These are phyloP conservation scores for Penicillium cosmopolitanum DNA, from an alignment of 495 filamentous ascomycete genomes.

Conservation along the genomic window DNA sequence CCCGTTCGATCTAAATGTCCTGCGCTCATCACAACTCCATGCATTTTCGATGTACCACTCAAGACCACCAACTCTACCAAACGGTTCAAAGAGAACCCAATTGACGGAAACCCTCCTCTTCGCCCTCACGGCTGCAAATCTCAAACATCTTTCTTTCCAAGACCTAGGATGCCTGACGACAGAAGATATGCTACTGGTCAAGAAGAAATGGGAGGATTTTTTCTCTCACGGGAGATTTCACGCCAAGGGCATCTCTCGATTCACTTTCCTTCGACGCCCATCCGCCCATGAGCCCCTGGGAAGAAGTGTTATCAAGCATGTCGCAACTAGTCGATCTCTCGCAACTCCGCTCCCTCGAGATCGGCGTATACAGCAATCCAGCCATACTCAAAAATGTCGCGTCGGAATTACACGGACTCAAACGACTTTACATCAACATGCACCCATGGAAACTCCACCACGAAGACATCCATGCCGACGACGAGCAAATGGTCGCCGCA, in stretches of 20 bases:
- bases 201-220: not conserved
- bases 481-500: slow-evolving; percentile 1
- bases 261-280: slow-evolving; percentile 7
- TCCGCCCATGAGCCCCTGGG: slow-evolving; percentile 1
- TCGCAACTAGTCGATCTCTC: slow-evolving; percentile 2
- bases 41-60: slow-evolving; percentile 4
- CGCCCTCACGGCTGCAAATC: not conserved
- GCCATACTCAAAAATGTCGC: not conserved
- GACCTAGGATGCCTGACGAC: not conserved
- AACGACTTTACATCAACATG: slow-evolving; percentile 3
- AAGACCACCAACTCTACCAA: not conserved
- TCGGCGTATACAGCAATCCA: slow-evolving; percentile 5
- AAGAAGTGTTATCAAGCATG: slow-evolving; percentile 4
- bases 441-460: slow-evolving; percentile 4
- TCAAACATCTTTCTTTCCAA: slow-evolving; percentile 3
- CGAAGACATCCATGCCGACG: slow-evolving; percentile 1
- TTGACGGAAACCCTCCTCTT: not conserved
- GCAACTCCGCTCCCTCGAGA: not conserved
- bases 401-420: not conserved
- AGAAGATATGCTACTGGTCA: not conserved
- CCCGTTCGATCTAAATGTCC: not conserved
- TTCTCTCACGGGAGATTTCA: not conserved
- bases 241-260: not conserved
- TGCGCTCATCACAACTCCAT: slow-evolving; percentile 1
- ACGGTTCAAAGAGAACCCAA: not conserved